Base-by-base conservation (phyloP, 2,329 filamentous ascomycete species). In the Epichloe glyceriae region DNA sequence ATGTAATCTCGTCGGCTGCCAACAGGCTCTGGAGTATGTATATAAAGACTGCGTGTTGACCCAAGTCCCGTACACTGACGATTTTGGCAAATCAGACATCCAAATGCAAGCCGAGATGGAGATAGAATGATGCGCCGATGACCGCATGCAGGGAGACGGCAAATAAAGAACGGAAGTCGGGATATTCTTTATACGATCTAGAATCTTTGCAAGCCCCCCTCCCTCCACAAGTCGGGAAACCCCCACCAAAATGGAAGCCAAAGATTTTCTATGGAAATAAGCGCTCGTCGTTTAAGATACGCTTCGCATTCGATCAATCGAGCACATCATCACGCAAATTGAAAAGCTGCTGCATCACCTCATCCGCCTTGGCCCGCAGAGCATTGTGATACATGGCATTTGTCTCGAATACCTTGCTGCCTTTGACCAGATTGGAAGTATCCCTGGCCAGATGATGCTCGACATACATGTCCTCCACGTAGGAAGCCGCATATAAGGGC, bases 391-490 rank as follows among this genome's bases (percentile, higher is more conserved):
- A 93, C 75, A 95, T 79, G 22, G 76, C 74, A 64, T 95, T 96
- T 39, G 88, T 95, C 61, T 93, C 80, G 59, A 85, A 93, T 40
- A 87, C 82, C 70, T 88, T 89, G 62, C 80, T 84, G 1, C 82
- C 83, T 63, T 79, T 84, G 63, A 96, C 86, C 61, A 82, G 78
- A 40, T 70, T 70, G 10, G 87, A 88, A 15, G 88, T 94, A 58
- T 85, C 80, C 58, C 79, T 75, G 8, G 86, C 85, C 50, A 89
- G 70, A 6, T 80, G 79, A 57, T 79, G 86, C 61, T 94, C 86
- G 33, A 97, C 90, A 61, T 94, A 96, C 86, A 96, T 93, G 63
- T 95, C 89, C 55, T 95, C 85, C 4, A 88, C 65, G 58, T 86
- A 97, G 2, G 81, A 85, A 1, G 86, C 88, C 1, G 89, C 85